These are phyloP conservation scores for Schwanniomyces yamadae DNA, from an alignment of 805 yeast genomes.

Conservation along the genomic window DNA sequence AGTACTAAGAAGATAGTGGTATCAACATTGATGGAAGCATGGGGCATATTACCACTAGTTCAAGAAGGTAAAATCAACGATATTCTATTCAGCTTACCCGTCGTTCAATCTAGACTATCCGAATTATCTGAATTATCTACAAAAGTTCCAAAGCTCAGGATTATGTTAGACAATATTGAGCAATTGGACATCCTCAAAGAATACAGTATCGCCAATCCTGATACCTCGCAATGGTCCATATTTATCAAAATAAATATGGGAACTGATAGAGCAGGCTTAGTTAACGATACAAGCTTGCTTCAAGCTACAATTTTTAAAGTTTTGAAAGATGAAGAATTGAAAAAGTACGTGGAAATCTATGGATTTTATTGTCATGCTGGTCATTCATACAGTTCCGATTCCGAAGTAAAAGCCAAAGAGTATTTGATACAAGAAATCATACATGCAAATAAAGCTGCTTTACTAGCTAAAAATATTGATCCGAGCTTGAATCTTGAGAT, in stretches of 20 bases:
- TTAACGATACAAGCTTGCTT: conserved; percentile 33
- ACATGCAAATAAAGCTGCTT: conserved; percentile 56
- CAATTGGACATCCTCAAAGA: conserved; percentile 52
- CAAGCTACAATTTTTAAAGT: conserved; percentile 29
- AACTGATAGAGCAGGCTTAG: conserved; percentile 64
- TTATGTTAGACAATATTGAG: conserved; percentile 60
- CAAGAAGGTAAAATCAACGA: conserved; percentile 36
- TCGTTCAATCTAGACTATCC: conserved; percentile 45
- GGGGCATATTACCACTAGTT: conserved; percentile 45
- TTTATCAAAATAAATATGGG: conserved; percentile 74
- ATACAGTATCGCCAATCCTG: conserved; percentile 26
- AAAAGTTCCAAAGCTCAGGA: conserved; percentile 44
- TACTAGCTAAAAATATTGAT: conserved; percentile 32
- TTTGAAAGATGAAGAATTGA: conserved; percentile 20
- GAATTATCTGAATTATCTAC: conserved; percentile 47
- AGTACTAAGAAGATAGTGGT: conserved; percentile 55
- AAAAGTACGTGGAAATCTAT: conserved; percentile 42
- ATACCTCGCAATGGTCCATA: conserved; percentile 52
- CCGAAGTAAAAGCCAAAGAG: conserved; percentile 45
- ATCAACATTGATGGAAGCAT: conserved; percentile 68
- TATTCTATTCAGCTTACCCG: conserved; percentile 40
- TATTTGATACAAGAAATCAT: conserved; percentile 55
- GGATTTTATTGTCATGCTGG: conserved; percentile 85
- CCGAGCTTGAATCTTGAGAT: conserved; percentile 43
- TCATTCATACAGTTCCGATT: conserved; percentile 57